phyloP scores from a whole-genome alignment of 495 filamentous ascomycete genomes.

The Thozetella sp. region DNA sequence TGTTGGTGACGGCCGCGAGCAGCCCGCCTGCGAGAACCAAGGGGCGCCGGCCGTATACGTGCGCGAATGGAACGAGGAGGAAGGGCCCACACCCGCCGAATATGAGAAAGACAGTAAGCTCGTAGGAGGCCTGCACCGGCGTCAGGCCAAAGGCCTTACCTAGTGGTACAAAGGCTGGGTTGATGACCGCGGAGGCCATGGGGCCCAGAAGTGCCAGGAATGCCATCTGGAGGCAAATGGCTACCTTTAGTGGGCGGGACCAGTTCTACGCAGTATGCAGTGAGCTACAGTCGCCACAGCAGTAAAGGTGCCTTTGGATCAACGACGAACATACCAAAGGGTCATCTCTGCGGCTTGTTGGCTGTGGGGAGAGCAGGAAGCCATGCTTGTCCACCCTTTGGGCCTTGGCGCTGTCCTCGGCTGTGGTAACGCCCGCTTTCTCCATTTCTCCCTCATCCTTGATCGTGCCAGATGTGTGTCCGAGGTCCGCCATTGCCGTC shows the following conservation, averaged over 20 bases:
- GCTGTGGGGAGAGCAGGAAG: conserved; percentile 5
- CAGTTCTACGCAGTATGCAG: conserved; percentile 4
- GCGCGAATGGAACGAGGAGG: conserved; percentile 59
- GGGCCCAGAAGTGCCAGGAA: conserved; percentile 24
- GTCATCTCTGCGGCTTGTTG: conserved; percentile 6
- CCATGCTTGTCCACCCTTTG: conserved; percentile 5
- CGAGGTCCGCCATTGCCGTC: not conserved
- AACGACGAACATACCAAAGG: conserved; percentile 9
- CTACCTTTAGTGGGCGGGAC: not conserved
- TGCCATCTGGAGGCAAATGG: conserved; percentile 14
- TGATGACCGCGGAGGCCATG: conserved; percentile 20
- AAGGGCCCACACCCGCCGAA: conserved; percentile 65
- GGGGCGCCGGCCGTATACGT: conserved; percentile 56
- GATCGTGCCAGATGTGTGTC: not conserved
- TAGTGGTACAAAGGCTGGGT: conserved; percentile 26
- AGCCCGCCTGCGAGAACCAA: conserved; percentile 58
- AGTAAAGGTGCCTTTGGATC: not conserved
- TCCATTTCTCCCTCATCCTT: not conserved
- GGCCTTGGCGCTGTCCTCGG: not conserved
- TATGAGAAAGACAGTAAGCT: conserved; percentile 41
- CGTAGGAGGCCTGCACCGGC: conserved; percentile 20
- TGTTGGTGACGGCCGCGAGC: conserved; percentile 55
- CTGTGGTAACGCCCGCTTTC: not conserved
- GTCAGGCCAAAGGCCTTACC: conserved; percentile 22
- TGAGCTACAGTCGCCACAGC: not conserved